Percentiles rank a stretch among this genome's conserved stretches.
Evolutionary conservation across 1,284 basidiomycete genomes (phyloP).

Genomic region (Sutorius eximius): DNA sequence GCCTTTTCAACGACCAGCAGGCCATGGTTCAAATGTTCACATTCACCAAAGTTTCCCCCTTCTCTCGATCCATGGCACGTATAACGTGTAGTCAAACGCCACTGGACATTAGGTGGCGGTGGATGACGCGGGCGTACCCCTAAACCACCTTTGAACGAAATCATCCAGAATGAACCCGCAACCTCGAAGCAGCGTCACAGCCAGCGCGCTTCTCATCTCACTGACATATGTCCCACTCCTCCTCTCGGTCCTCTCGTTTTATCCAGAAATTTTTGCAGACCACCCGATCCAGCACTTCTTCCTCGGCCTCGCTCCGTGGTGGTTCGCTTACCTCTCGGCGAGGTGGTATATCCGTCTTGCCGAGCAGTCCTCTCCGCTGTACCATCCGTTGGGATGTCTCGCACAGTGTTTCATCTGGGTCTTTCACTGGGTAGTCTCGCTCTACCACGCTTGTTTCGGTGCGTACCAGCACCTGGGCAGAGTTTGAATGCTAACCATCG

Average conservation of each 20-base stretch:
- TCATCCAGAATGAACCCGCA: constrained; percentile 13
- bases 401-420: constrained; percentile 29
- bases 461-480: neutral
- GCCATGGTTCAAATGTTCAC: too few species aligned
- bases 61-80: too few species aligned
- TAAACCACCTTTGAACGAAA: constrained; percentile 1
- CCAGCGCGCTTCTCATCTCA: constrained; percentile 11
- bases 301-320: constrained; percentile 24
- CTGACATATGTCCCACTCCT: constrained; percentile 20
- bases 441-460: constrained; percentile 27
- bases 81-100: too few species aligned
- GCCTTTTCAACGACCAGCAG: too few species aligned
- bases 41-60: too few species aligned
- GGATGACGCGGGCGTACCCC: constrained; percentile 3
- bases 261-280: constrained; percentile 4
- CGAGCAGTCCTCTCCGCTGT: constrained; percentile 24
- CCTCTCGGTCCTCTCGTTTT: constrained; percentile 20
- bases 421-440: constrained; percentile 23
- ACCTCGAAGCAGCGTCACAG: neutral
- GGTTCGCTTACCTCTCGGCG: constrained; percentile 24
- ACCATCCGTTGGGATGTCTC: constrained; percentile 29
- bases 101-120: constrained; percentile 7
- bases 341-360: constrained; percentile 26
- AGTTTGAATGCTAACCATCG: neutral
- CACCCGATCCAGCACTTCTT: constrained; percentile 19